Conservation (phyloP, 306 rosid species). For the Acacia confusa region DNA sequence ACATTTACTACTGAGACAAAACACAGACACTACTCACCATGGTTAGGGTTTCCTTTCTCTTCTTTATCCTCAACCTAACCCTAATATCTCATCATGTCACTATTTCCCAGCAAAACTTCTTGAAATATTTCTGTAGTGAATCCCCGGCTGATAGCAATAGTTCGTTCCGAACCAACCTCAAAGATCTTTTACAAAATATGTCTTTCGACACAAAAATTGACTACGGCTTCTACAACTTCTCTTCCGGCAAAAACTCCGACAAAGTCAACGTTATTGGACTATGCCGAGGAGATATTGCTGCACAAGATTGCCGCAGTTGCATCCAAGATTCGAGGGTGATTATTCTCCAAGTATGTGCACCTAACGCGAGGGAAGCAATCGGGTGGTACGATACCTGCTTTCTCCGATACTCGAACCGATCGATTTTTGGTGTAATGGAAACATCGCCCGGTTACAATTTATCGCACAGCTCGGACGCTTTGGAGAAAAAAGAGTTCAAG, state of each 20-base stretch:
- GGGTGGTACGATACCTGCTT: not conserved
- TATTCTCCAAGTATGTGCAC: too few relatives aligned
- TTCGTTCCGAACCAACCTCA: not conserved
- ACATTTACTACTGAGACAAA: too few relatives aligned
- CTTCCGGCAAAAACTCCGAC: conserved; percentile 18
- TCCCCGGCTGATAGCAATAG: not conserved
- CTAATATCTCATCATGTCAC: not conserved
- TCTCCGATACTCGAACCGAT: not conserved
- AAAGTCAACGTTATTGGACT: conserved; percentile 15
- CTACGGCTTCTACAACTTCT: conserved; percentile 29
- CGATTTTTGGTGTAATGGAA: not conserved
- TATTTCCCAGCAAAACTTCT: not conserved
- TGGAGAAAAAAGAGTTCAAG: not conserved
- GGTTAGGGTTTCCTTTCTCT: too few relatives aligned
- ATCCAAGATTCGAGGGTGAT: not conserved
- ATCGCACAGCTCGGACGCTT: not conserved
- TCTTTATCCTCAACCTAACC: too few relatives aligned
- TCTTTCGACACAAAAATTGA: not conserved
- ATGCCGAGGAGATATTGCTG: conserved; percentile 33
- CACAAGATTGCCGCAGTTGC: not conserved
- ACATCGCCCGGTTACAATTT: not conserved
- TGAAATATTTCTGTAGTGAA: not conserved
- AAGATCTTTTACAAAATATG: not conserved
- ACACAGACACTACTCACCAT: too few relatives aligned
- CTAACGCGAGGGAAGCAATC: not conserved